Conservation (phyloP, 2,329 filamentous ascomycete genomes). For the Pleurostoma richardsiae region DNA sequence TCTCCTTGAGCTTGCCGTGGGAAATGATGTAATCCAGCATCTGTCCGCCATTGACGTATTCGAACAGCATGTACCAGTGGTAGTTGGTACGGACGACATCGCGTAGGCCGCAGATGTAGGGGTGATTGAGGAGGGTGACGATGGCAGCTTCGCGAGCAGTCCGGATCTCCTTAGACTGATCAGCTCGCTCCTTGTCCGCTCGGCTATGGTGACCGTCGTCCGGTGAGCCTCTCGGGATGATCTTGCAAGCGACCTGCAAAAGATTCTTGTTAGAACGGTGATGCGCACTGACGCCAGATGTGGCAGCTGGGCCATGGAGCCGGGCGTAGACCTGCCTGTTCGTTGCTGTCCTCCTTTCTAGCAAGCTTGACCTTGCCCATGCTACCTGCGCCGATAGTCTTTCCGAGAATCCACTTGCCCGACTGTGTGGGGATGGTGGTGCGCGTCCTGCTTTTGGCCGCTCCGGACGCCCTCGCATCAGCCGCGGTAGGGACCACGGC, state of each 20-base stretch:
- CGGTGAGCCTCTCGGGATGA: conserved; percentile 84
- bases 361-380: conserved; percentile 99
- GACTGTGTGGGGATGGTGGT: conserved; percentile 88
- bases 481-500: conserved; percentile 40
- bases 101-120: conserved; percentile 91
- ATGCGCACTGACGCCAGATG: conserved; percentile 3
- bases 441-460: conserved; percentile 51
- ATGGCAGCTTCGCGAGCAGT: conserved; percentile 95
- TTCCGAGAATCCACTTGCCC: conserved; percentile 91
- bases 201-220: conserved; percentile 73
- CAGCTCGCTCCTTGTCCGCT: conserved; percentile 79
- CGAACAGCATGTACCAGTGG: conserved; percentile 99
- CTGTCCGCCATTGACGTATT: conserved; percentile 97
- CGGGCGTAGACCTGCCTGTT: conserved; percentile 62
- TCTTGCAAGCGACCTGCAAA: conserved; percentile 85
- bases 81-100: conserved; percentile 95
- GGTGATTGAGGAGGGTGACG: conserved; percentile 88
- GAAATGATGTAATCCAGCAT: conserved; percentile 99
- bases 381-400: conserved; percentile 94
- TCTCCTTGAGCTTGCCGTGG: conserved; percentile 94
- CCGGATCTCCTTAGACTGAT: conserved; percentile 93
- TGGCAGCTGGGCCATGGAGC: background rate
- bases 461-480: conserved; percentile 41
- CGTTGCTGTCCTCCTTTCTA: conserved; percentile 80
- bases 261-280: conserved; percentile 5